Evolutionary conservation across 768 basidiomycete species (phyloP), one percentile per base, ranked within the genome.

Genomic region (Boletus rubescentipes): DNA sequence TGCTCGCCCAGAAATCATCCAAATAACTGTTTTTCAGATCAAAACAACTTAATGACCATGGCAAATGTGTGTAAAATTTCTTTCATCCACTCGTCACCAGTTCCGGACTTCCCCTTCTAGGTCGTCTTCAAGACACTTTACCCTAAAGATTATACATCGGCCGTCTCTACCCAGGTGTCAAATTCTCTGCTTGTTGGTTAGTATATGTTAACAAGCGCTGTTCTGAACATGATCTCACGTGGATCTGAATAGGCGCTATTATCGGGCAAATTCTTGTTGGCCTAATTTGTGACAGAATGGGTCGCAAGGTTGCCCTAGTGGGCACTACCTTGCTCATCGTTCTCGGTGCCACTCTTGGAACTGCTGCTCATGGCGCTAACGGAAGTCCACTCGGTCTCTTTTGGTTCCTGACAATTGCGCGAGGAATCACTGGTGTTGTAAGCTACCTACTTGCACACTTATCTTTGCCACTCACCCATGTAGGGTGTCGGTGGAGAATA

Each of bases 401-500:
- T 63, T 91, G 89, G 89, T 85, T 84, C 66, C 67, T 90, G 62
- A 88, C 87, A 0, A 67, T 89, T 57, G 83, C 87, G 15, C 75
- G 87, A 52, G 89, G 89, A 38, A 76, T 89, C 32, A 86, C 85
- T 23, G 86, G 86, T 18, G 70, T 86, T 42, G 84, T 85, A 57
- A 63, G 80, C 67, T 15, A 39, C 38, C 36, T 41, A 21, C 23
- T 39, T 31, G 20, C 14, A 18, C 6, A 11, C 15, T 26, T 39
- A 21, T 16, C 21, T 47, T 38, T 53, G 9, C 50, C 45, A 31
- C 40, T 51, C 36, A 61, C 40, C 44, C 16, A 47, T 37, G 18
- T 50, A 85, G 78, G 87, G 87, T 54, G 86, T 87, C 12, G 87
- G 87, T 34, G 87, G 87, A 23, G 87, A 90, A 72, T 90, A 91